Conservation (phyloP, 192 early-diverging fungal species). For the Pilobolus umbonatus region DNA sequence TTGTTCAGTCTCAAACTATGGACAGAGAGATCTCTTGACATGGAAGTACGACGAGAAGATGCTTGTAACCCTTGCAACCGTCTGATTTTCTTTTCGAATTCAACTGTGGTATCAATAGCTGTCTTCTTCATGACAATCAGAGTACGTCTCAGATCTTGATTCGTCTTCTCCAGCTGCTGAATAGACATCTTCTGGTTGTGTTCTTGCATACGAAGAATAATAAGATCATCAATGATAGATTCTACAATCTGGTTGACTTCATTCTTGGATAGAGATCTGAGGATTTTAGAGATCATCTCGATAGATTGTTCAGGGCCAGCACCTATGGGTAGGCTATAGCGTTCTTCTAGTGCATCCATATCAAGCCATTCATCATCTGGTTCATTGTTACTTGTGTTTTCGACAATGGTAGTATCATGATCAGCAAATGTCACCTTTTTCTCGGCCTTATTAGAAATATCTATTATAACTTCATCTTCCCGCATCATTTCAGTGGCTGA, state of each 20-base stretch:
- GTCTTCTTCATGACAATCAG: slow-evolving; percentile 53
- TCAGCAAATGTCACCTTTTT: slow-evolving; percentile 34
- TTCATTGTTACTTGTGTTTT: not conserved
- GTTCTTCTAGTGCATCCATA: slow-evolving; percentile 23
- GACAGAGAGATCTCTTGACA: not conserved
- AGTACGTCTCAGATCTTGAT: slow-evolving; percentile 45
- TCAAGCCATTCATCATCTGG: slow-evolving; percentile 24
- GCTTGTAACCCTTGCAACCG: slow-evolving; percentile 1
- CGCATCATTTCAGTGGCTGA: slow-evolving; percentile 30
- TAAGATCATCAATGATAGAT: slow-evolving; percentile 51
- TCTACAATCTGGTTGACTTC: slow-evolving; percentile 46
- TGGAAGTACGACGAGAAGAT: slow-evolving; percentile 6
- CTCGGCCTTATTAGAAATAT: slow-evolving; percentile 7
- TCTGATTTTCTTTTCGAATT: slow-evolving; percentile 28
- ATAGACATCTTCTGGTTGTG: slow-evolving; percentile 40
- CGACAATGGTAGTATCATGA: slow-evolving; percentile 3
- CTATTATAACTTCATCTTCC: slow-evolving; percentile 7
- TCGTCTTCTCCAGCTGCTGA: slow-evolving; percentile 43
- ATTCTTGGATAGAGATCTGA: slow-evolving; percentile 39
- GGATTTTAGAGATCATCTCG: slow-evolving; percentile 41
- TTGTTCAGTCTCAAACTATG: too few relatives aligned
- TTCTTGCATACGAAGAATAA: slow-evolving; percentile 43
- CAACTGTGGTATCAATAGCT: slow-evolving; percentile 40
- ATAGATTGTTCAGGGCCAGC: slow-evolving; percentile 37
- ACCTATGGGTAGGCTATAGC: slow-evolving; percentile 28